Base-by-base conservation (phyloP, 2,329 filamentous ascomycete species). In the Alternaria conjuncta region DNA sequence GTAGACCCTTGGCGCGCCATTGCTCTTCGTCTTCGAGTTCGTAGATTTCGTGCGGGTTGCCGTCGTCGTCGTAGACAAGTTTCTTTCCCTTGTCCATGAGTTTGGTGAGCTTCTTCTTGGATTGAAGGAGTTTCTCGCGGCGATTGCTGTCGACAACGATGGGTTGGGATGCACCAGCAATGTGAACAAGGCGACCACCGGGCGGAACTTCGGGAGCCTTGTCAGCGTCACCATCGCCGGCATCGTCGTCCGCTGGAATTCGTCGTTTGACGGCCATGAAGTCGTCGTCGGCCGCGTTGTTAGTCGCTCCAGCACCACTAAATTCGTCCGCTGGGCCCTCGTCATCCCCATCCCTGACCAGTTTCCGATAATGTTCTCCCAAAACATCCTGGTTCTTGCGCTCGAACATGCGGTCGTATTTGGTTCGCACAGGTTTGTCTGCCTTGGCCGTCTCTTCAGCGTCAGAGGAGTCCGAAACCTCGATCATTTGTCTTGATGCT, bases 391-490 rank as follows among this genome's bases (percentile, higher is more conserved):
- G 95, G 81, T 99, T 99, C 72, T 91, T 92, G 64, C 96, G 87
- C 83, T 97, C 95, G 80, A 98, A 97, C 96, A 99, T 98, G 71
- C 93, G 91, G 80, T 99, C 94, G 78, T 97, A 96, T 80, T 97
- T 98, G 30, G 96, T 99, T 65, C 94, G 88, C 18, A 97, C 92
- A 81, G 90, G 89, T 78, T 87, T 89, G 64, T 84, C 82, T 69
- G 84, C 78, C 73, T 86, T 85, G 32, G 78, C 73, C 43, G 78
- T 83, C 25, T 74, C 77, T 15, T 85, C 86, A 25, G 85, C 84
- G n/a, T 88, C 85, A 4, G 89, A 90, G 13, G 87, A 89, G 78
- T 92, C 78, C 79, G 92, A 77, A 12, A 77, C 71, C 20, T 83
- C 82, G 50, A 92, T 81, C 55, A 86, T 84, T 44, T 87, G 87